phyloP scores from a whole-genome alignment of 2,329 filamentous ascomycete species.

The Chrysoporthe cubensis region DNA sequence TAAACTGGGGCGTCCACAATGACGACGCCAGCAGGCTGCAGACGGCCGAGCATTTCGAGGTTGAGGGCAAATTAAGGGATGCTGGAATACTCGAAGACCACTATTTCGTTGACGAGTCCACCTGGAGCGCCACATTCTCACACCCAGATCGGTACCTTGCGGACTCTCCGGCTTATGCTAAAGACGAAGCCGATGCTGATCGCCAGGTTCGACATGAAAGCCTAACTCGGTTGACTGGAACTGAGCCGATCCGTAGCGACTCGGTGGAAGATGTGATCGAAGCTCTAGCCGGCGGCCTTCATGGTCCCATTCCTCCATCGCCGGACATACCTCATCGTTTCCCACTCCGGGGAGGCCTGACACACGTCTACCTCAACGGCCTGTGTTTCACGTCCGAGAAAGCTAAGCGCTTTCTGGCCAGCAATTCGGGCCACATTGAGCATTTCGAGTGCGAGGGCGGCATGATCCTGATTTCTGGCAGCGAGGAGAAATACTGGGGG shows the following conservation, averaged over 20 bases:
- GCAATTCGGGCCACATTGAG: constrained; percentile 52
- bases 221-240: not conserved
- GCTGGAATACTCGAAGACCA: constrained; percentile 42
- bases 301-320: constrained; percentile 19
- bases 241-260: constrained; percentile 20
- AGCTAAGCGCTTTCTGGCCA: constrained; percentile 48
- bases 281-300: constrained; percentile 20
- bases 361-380: constrained; percentile 58
- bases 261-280: constrained; percentile 17
- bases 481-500: not conserved
- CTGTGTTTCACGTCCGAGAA: constrained; percentile 52
- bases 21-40: constrained; percentile 36
- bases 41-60: constrained; percentile 43
- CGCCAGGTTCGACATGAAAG: not conserved
- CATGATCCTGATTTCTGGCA: constrained; percentile 39
- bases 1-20: constrained; percentile 41
- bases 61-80: constrained; percentile 50
- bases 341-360: constrained; percentile 43
- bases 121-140: constrained; percentile 47
- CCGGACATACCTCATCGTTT: constrained; percentile 21
- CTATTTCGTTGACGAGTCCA: constrained; percentile 52
- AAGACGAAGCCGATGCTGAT: not conserved
- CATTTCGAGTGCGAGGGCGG: constrained; percentile 53
- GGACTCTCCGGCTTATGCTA: constrained; percentile 51
- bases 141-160: constrained; percentile 53